These are phyloP conservation scores for Porphyra umbilicalis DNA, from an alignment of 31 red algal species.

Conservation along the genomic window DNA sequence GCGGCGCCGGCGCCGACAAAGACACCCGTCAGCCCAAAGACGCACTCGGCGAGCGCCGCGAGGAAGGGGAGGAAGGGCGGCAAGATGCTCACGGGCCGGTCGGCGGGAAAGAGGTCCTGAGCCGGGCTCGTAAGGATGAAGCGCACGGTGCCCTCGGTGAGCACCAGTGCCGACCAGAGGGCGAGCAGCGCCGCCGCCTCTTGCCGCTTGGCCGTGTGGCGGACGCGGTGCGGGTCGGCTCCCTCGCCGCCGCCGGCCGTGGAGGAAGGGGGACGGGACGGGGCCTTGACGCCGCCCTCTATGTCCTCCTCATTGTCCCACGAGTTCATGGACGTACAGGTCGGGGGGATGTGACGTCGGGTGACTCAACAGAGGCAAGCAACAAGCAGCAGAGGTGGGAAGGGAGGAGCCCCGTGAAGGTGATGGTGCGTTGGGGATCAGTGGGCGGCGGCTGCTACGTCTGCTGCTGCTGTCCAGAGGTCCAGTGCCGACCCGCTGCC, in stretches of 20 bases:
- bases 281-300: too few relatives aligned
- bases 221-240: neutral
- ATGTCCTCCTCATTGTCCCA: too few relatives aligned
- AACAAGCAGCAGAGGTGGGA: too few relatives aligned
- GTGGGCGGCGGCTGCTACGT: too few relatives aligned
- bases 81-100: neutral
- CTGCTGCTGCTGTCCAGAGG: too few relatives aligned
- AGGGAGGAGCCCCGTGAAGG: too few relatives aligned
- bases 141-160: slow-evolving; percentile 66
- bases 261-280: too few relatives aligned
- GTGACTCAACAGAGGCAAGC: too few relatives aligned
- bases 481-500: too few relatives aligned
- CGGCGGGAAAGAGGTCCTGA: neutral
- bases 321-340: too few relatives aligned
- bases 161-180: slow-evolving; percentile 51
- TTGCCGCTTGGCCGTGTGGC: neutral
- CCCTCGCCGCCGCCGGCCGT: neutral
- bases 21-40: slow-evolving; percentile 43
- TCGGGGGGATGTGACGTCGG: too few relatives aligned
- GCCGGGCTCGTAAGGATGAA: slow-evolving; percentile 22
- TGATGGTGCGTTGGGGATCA: too few relatives aligned
- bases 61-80: slow-evolving; percentile 20
- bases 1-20: slow-evolving; percentile 24
- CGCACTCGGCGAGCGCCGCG: slow-evolving; percentile 26
- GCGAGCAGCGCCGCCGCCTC: slow-evolving; percentile 44